Conservation (phyloP, 768 basidiomycete genomes). For the Tremella mesenterica region DNA sequence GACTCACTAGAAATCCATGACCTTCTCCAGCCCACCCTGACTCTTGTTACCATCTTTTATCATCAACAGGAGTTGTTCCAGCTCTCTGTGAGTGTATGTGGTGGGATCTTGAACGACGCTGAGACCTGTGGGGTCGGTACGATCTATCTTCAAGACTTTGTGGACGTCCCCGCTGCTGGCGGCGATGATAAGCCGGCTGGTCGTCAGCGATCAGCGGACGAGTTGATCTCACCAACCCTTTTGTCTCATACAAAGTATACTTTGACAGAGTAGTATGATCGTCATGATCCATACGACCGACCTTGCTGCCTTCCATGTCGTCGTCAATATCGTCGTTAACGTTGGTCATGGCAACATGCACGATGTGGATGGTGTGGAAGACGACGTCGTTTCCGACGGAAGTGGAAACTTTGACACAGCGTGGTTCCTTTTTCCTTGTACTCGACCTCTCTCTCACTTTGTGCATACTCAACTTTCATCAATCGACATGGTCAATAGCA, state of each 20-base stretch:
- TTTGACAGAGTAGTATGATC: constrained; percentile 28
- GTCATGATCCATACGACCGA: too few species aligned
- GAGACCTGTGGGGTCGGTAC: constrained; percentile 67
- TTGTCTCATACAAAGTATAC: constrained; percentile 78
- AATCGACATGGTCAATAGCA: too few species aligned
- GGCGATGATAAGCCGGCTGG: constrained; percentile 74
- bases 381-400: too few species aligned
- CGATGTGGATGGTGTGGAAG: too few species aligned
- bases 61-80: constrained; percentile 86
- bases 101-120: constrained; percentile 76
- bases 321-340: constrained; percentile 8
- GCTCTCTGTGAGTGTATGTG: constrained; percentile 78
- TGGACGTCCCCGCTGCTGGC: constrained; percentile 82
- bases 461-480: too few species aligned
- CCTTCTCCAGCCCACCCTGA: constrained; percentile 73
- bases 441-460: too few species aligned
- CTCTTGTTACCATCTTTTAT: constrained; percentile 87
- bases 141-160: constrained; percentile 85
- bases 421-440: too few species aligned
- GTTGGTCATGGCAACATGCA: too few species aligned
- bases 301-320: too few species aligned
- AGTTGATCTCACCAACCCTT: constrained; percentile 43
- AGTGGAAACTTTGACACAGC: too few species aligned
- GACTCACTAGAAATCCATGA: constrained; percentile 72
- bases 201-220: background rate